Percentiles rank a stretch among this genome's conserved stretches.
Conservation (phyloP, 2,329 filamentous ascomycete species). For the Corinectria fuckeliana region DNA sequence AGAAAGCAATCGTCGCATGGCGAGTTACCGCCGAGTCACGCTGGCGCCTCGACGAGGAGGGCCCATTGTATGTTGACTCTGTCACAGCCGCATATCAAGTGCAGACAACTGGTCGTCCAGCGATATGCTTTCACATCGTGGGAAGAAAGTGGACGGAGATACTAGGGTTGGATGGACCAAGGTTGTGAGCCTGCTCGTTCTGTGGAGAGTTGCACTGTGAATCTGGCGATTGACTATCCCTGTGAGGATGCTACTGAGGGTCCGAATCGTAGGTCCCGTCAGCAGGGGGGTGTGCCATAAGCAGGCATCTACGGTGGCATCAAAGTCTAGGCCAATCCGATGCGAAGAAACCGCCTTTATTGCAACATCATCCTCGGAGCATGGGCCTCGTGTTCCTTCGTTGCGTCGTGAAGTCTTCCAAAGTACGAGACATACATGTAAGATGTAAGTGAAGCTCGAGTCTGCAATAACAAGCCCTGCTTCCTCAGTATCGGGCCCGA, state of each 20-base stretch:
- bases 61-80: neutral
- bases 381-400: neutral
- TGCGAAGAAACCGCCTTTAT: conserved; percentile 19
- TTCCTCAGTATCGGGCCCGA: neutral
- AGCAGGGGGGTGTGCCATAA: neutral
- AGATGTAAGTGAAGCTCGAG: neutral
- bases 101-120: neutral
- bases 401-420: neutral
- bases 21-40: conserved; percentile 12
- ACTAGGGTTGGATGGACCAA: conserved; percentile 6
- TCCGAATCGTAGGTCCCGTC: neutral
- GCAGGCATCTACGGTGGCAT: neutral
- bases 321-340: neutral
- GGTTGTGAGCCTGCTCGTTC: neutral
- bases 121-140: neutral
- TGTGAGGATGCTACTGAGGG: neutral
- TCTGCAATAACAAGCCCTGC: neutral
- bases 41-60: conserved; percentile 7
- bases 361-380: neutral
- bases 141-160: neutral
- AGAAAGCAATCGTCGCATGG: neutral
- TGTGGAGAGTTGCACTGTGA: conserved; percentile 14
- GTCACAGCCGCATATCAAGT: conserved; percentile 4
- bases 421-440: neutral
- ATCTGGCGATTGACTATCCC: neutral